Conservation (phyloP, 306 rosid species). For the Fragaria vesca region DNA sequence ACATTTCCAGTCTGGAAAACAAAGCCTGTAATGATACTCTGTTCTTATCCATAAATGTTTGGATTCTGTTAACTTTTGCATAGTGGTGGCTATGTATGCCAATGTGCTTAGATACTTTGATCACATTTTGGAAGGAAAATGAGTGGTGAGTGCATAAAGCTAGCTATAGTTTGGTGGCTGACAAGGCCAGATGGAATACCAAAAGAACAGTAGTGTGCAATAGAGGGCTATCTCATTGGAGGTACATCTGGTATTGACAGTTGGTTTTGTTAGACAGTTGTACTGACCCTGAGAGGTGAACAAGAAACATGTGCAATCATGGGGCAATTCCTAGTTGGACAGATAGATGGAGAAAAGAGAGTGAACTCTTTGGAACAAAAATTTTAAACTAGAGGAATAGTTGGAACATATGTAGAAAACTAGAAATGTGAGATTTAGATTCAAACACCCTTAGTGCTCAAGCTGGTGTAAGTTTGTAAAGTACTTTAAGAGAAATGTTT, state of each 20-base stretch:
- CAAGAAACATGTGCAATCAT: constrained; percentile 47
- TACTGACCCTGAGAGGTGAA: constrained; percentile 23
- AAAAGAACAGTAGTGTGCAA: constrained; percentile 5
- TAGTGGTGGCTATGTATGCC: constrained; percentile 4
- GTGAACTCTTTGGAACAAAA: not conserved
- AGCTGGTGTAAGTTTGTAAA: no score
- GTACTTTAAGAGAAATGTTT: no score
- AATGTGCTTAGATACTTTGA: constrained; percentile 11
- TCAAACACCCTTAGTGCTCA: no score
- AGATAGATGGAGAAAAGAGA: constrained; percentile 7
- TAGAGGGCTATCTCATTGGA: constrained; percentile 10
- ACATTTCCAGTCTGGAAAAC: constrained; percentile 45
- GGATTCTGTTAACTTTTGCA: constrained; percentile 7
- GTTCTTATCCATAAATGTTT: constrained; percentile 21
- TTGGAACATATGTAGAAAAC: no score
- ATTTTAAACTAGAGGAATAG: no score
- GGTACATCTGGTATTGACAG: not conserved
- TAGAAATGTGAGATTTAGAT: no score
- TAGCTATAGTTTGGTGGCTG: constrained; percentile 22
- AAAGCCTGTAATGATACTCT: constrained; percentile 16
- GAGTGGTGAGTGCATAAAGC: constrained; percentile 11
- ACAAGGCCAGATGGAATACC: constrained; percentile 11
- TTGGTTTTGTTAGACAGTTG: constrained; percentile 35
- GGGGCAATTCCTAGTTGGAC: constrained; percentile 23
- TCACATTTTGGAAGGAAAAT: not conserved